These are phyloP conservation scores for Calonectria fujianensis DNA, from an alignment of 2,329 filamentous ascomycete genomes.

Conservation along the genomic window DNA sequence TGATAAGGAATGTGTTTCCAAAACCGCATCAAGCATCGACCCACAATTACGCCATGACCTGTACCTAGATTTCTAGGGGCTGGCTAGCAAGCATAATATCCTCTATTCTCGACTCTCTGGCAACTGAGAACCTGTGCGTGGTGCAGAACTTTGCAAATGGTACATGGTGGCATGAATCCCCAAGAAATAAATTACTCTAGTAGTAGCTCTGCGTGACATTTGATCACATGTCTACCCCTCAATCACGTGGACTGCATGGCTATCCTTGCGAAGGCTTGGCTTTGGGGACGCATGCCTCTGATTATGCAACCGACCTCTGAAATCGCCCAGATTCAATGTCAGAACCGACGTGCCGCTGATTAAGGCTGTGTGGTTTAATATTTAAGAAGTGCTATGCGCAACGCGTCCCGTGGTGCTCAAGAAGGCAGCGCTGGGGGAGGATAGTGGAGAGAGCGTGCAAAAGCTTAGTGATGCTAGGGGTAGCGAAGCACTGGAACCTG, in stretches of 20 bases:
- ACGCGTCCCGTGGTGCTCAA: not conserved
- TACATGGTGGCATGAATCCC: not conserved
- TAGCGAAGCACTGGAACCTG: no score
- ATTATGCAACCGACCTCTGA: not conserved
- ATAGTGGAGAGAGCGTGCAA: not conserved
- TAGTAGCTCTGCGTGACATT: not conserved
- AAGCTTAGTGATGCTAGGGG: not conserved
- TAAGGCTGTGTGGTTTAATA: not conserved
- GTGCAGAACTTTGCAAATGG: not conserved
- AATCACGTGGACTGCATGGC: not conserved
- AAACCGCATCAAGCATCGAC: not conserved
- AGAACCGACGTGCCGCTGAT: not conserved
- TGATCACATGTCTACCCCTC: not conserved
- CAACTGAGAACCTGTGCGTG: not conserved
- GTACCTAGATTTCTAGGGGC: not conserved
- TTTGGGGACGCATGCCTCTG: not conserved
- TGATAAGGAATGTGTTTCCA: not conserved
- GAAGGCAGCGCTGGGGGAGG: not conserved
- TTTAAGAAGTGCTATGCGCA: not conserved
- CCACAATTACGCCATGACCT: not conserved
- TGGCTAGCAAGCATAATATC: not conserved
- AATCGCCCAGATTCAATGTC: not conserved
- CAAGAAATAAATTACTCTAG: not conserved
- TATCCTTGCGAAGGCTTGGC: not conserved
- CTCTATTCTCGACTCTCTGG: not conserved